Evolutionary conservation across 1,284 basidiomycete genomes (phyloP).

Genomic region (Cystobasidium pallidum): DNA sequence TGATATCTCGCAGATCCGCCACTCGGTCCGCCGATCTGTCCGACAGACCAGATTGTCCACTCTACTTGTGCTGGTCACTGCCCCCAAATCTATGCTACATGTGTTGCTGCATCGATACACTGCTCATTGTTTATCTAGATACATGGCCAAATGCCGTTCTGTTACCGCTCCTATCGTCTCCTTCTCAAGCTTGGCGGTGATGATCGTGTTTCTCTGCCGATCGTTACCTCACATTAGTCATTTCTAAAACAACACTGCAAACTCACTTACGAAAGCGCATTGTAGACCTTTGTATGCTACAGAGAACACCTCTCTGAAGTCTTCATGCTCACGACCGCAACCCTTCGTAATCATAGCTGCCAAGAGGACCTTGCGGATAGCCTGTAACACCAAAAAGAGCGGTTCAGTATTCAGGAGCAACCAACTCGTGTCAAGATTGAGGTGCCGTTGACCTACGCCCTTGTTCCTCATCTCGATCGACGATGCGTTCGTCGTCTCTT

Average conservation of each 20-base stretch:
- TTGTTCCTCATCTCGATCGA: constrained; percentile 36
- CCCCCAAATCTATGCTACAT: constrained; percentile 10
- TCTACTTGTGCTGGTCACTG: not conserved
- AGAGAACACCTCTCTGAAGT: constrained; percentile 41
- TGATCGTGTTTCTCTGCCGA: constrained; percentile 10
- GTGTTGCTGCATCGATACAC: not conserved
- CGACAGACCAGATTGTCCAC: not conserved
- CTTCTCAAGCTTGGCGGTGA: constrained; percentile 15
- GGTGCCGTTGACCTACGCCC: constrained; percentile 13
- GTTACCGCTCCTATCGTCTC: not conserved
- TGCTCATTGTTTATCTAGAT: constrained; percentile 18
- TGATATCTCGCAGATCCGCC: constrained; percentile 6
- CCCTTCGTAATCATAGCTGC: constrained; percentile 20
- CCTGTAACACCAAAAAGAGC: not conserved
- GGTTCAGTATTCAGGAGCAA: not conserved
- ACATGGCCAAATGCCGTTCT: constrained; percentile 17
- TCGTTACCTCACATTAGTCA: not conserved
- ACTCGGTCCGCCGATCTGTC: constrained; percentile 5
- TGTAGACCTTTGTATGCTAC: constrained; percentile 36
- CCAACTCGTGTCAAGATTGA: too few species aligned
- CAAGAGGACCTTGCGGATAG: constrained; percentile 36
- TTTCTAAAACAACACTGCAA: not conserved
- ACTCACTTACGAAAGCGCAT: constrained; percentile 39
- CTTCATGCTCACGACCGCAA: constrained; percentile 27
- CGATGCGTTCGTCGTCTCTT: not conserved